phyloP scores from a whole-genome alignment of 805 yeast genomes.

The Wickerhamiella azyma region DNA sequence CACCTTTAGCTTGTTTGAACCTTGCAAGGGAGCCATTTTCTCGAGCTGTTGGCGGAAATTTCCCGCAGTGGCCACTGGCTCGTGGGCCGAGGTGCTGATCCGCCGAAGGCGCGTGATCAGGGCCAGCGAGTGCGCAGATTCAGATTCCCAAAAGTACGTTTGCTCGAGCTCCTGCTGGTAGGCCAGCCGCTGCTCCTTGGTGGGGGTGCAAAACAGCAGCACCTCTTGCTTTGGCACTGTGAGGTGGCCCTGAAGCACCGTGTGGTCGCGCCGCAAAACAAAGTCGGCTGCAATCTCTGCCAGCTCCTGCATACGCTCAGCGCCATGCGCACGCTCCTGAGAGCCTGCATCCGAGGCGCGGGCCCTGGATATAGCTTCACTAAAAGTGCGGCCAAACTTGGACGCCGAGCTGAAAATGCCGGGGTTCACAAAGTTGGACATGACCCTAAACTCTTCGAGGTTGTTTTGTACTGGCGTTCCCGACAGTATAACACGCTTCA shows the following conservation, averaged over 20 bases:
- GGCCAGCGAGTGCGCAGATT: constrained; percentile 28
- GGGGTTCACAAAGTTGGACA: constrained; percentile 75
- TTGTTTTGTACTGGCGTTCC: constrained; percentile 96
- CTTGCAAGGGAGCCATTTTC: background rate
- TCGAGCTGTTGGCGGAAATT: background rate
- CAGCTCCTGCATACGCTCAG: constrained; percentile 46
- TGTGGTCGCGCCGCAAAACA: constrained; percentile 57
- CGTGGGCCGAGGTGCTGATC: constrained; percentile 67
- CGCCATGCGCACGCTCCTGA: constrained; percentile 41
- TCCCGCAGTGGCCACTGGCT: constrained; percentile 12
- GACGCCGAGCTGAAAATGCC: constrained; percentile 43
- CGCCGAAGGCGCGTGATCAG: constrained; percentile 66
- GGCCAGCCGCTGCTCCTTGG: constrained; percentile 41
- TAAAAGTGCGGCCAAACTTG: constrained; percentile 34
- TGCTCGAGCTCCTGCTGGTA: constrained; percentile 34
- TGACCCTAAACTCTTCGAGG: constrained; percentile 63
- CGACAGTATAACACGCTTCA: constrained; percentile 50
- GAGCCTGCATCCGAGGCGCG: constrained; percentile 50
- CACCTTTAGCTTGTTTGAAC: constrained; percentile 48
- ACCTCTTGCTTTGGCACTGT: constrained; percentile 65
- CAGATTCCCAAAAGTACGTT: constrained; percentile 24
- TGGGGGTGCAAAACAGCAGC: constrained; percentile 67
- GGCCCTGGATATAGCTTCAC: constrained; percentile 58
- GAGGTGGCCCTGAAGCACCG: constrained; percentile 36
- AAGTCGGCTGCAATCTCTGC: constrained; percentile 50